These are phyloP conservation scores for Candida tallmaniae DNA, from an alignment of 805 yeast genomes.

Conservation along the genomic window DNA sequence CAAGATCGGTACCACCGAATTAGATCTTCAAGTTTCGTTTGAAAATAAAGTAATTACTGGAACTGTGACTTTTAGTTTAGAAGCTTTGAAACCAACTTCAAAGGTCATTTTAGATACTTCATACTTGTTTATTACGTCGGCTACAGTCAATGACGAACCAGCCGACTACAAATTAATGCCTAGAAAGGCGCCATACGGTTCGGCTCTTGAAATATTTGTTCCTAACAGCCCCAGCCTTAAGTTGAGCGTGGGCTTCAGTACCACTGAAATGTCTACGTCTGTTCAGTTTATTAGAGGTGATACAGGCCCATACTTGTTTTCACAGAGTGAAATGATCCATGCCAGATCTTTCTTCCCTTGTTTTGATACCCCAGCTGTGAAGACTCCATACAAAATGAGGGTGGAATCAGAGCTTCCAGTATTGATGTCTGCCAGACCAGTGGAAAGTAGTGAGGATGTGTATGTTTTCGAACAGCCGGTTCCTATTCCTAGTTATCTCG, in stretches of 20 bases:
- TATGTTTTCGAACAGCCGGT: slow-evolving; percentile 29
- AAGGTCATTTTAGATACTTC: slow-evolving; percentile 24
- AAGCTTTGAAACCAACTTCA: slow-evolving; percentile 3
- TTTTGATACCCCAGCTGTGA: slow-evolving; percentile 33
- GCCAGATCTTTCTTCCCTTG: slow-evolving; percentile 34
- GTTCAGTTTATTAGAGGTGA: slow-evolving; percentile 32
- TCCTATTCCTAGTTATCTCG: slow-evolving; percentile 32
- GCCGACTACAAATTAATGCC: slow-evolving; percentile 8
- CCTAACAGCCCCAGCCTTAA: slow-evolving; percentile 2
- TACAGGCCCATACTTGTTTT: slow-evolving; percentile 30
- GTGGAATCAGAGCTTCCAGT: slow-evolving; percentile 23
- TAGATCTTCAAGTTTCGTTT: slow-evolving; percentile 21
- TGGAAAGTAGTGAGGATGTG: slow-evolving; percentile 6
- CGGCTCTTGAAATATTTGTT: slow-evolving; percentile 16
- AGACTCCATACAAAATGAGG: slow-evolving; percentile 21
- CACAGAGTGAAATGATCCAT: slow-evolving; percentile 35
- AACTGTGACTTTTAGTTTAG: slow-evolving; percentile 18
- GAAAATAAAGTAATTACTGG: slow-evolving; percentile 21
- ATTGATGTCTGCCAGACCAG: slow-evolving; percentile 29
- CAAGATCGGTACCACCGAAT: slow-evolving; percentile 15
- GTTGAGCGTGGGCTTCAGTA: slow-evolving; percentile 18
- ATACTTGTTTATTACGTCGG: slow-evolving; percentile 16
- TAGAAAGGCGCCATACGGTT: slow-evolving; percentile 20
- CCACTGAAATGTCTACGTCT: slow-evolving; percentile 31
- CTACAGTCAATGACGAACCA: slow-evolving; percentile 15